Base-by-base conservation (phyloP, 305 asterid genomes). In the Fraxinus ornus region DNA sequence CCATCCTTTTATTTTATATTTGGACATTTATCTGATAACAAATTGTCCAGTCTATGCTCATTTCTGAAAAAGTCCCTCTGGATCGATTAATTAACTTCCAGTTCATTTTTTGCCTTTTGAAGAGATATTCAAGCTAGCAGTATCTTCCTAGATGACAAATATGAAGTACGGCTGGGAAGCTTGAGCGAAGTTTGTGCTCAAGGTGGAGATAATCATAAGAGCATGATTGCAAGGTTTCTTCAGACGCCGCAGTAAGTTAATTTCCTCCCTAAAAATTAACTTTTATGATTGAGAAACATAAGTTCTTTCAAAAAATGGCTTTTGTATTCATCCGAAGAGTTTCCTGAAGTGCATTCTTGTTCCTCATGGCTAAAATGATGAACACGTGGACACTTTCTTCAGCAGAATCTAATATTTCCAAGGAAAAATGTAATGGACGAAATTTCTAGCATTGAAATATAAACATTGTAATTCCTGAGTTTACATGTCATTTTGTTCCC, bases 81-180 rank as follows among this genome's bases (percentile, higher is more conserved):
- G 73, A 24, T 64, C 28, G n/a, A 22, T 64, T 64, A 64, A 64
- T 24, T 64, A 64, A 64, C 35, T 64, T 64, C 33, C 73, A 24
- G n/a, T 64, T 64, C 73, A 8, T 83, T 76, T 47, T 80, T 83
- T 88, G 77, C 13, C 21, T 22, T 85, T 57, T 88, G 87, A 84
- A 95, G 98, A 80, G 95, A 93, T 87, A 78, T 95, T 86, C 95
- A 92, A 89, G 94, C 97, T 30, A 94, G 97, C 88, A 93, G 96
- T 85, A 90, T 95, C 70, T 97, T 95, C 83, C 94, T 95, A 9
- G 98, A 93, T 30, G 97, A 93, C 79, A 89, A 92, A 68, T 93
- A 88, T 57, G 98, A 95, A 84, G 98, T 92, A 70, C 82, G 97
- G 76, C 89, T 95, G 0, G 98, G 98, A 80, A 95, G 98, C 86